A percentile compares a stretch with the other conserved stretches of the same genome.
These are phyloP conservation scores for Syzygium jambos DNA, from an alignment of 345 rosid species.

Conservation along the genomic window DNA sequence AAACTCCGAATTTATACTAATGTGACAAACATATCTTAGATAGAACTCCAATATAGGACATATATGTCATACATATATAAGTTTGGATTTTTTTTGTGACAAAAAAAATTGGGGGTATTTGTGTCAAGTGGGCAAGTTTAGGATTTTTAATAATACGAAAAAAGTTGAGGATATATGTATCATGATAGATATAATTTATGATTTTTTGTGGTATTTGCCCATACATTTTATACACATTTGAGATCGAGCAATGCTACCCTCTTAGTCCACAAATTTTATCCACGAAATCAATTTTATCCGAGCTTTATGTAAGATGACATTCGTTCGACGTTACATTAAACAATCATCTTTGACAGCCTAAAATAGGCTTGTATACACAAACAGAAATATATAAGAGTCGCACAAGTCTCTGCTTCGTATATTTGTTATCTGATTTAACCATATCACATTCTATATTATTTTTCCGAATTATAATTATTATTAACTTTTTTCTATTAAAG, in stretches of 20 bases:
- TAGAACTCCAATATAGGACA: too few species aligned
- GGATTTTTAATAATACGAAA: too few species aligned
- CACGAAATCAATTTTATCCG: not conserved
- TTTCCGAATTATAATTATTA: not conserved
- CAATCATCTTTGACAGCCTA: not conserved
- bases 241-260: accelerated
- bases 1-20: too few species aligned
- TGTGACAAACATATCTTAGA: too few species aligned
- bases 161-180: too few species aligned
- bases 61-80: too few species aligned
- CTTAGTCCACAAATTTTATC: accelerated
- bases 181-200: too few species aligned
- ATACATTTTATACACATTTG: not conserved
- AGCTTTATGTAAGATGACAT: not conserved
- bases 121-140: too few species aligned
- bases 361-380: not conserved
- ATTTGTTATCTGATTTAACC: accelerated
- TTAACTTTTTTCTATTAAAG: accelerated
- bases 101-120: too few species aligned
- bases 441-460: not conserved
- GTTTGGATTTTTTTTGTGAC: too few species aligned
- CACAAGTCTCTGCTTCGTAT: accelerated
- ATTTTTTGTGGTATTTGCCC: too few species aligned
- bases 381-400: not conserved
- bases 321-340: not conserved